Evolutionary conservation across 106 monocot species (phyloP), one percentile per base, ranked within the genome.

Genomic region (Dioscorea dumetorum): DNA sequence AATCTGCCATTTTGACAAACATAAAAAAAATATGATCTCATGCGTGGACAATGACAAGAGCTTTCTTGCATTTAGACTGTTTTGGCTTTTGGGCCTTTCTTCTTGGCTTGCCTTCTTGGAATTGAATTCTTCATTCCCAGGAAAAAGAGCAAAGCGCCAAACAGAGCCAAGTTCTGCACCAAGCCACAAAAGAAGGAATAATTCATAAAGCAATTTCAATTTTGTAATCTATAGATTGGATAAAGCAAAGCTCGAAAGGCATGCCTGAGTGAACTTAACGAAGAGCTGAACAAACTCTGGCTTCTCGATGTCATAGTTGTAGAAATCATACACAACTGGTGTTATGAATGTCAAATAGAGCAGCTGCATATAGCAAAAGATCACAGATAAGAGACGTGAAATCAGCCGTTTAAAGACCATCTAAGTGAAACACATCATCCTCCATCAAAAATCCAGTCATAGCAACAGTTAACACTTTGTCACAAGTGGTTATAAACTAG

Each of bases 121-220:
- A 77, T 77, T 0, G 94, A 82, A 60, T 78, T 85, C 81, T 90
- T 90, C 85, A 88, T 94, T 5, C 90, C 94, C 33, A 91, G 21
- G 70, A 90, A 94, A 74, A 87, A 90, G 31, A 90, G 82, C 32
- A 90, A 68, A 4, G 90, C 80, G 35, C 94, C 94, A 54, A 85
- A 78, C 23, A 87, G 69, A 22, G 90, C 94, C 81, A 91, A 67
- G 67, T 90, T 90, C 94, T 94, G 80, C 50, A 68, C 63, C 4
- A 63, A 24, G 11, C 63, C 33, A 50, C 12, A 49, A 50, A 18
- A 22, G 1, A 56, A 11, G 7, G 41, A 41, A 41, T 10, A 10
- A 10, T 41, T 41, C 41, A 41, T 41, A 0, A 2, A 41, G 41
- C 9, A 10, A 41, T 2, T 6, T 6, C 41, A 41, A 41, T 41